Conservation (phyloP, 2,329 filamentous ascomycete species). For the Aureobasidium subglaciale region DNA sequence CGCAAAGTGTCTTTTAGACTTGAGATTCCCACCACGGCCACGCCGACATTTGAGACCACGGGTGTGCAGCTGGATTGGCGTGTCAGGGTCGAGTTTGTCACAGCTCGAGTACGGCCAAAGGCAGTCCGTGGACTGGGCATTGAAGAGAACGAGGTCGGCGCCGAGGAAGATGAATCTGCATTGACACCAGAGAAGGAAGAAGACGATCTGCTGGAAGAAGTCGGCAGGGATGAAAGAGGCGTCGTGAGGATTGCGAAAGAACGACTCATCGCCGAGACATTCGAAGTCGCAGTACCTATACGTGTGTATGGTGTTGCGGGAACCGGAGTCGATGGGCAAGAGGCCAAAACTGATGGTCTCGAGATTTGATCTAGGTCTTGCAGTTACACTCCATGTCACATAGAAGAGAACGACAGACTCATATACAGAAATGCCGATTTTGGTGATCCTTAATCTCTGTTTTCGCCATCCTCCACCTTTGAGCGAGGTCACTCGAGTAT, state of each 20-base stretch:
- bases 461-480: too few species aligned
- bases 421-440: not conserved
- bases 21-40: conserved; percentile 74
- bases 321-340: conserved; percentile 14
- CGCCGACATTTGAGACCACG: conserved; percentile 86
- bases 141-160: conserved; percentile 49
- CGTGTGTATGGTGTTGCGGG: conserved; percentile 29
- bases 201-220: conserved; percentile 27
- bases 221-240: conserved; percentile 30
- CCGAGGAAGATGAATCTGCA: conserved; percentile 50
- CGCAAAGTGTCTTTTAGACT: conserved; percentile 72
- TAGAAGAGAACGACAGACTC: not conserved
- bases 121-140: conserved; percentile 18
- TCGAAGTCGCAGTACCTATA: conserved; percentile 32
- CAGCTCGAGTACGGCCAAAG: conserved; percentile 47
- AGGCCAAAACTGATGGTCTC: conserved; percentile 12
- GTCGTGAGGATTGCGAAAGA: conserved; percentile 29
- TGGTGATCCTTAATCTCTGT: too few species aligned
- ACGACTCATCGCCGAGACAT: conserved; percentile 28
- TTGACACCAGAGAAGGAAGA: conserved; percentile 48
- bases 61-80: conserved; percentile 85
- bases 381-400: too few species aligned
- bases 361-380: conserved; percentile 10
- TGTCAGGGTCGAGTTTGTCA: conserved; percentile 86
- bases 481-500: too few species aligned